phyloP scores from a whole-genome alignment of 1,139 yeast species.

The Geotrichum europaeum region DNA sequence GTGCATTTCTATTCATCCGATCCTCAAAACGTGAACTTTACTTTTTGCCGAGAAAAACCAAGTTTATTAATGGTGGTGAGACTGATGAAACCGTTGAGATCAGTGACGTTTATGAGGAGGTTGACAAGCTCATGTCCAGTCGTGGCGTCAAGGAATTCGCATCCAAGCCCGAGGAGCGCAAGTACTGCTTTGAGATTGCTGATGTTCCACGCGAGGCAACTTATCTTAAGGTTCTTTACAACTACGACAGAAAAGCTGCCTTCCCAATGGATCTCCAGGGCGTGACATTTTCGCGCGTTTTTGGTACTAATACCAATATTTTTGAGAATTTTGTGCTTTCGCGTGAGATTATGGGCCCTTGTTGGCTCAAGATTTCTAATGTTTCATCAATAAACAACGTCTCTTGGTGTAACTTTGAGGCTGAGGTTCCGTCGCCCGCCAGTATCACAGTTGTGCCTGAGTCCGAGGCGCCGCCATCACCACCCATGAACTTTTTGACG shows the following conservation, averaged over 20 bases:
- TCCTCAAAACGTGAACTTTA: slow-evolving; percentile 68
- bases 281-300: slow-evolving; percentile 68
- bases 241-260: slow-evolving; percentile 42
- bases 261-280: slow-evolving; percentile 66
- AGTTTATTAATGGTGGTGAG: slow-evolving; percentile 37
- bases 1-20: slow-evolving; percentile 72
- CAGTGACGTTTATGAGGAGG: slow-evolving; percentile 71
- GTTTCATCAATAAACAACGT: slow-evolving; percentile 56
- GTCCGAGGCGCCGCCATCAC: slow-evolving; percentile 40
- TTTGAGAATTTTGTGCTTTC: slow-evolving; percentile 85
- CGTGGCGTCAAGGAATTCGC: slow-evolving; percentile 57
- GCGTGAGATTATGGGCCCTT: slow-evolving; percentile 91
- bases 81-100: slow-evolving; percentile 43
- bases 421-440: slow-evolving; percentile 49
- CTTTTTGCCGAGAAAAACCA: slow-evolving; percentile 53
- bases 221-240: slow-evolving; percentile 72
- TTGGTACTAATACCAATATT: slow-evolving; percentile 68
- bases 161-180: slow-evolving; percentile 65
- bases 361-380: slow-evolving; percentile 78
- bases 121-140: slow-evolving; percentile 53
- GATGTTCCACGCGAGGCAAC: slow-evolving; percentile 76
- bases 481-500: slow-evolving; percentile 67
- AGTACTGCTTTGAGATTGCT: slow-evolving; percentile 83
- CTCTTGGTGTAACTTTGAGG: slow-evolving; percentile 79
- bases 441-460: slow-evolving; percentile 48